These are phyloP conservation scores for Lactifluus piperatus DNA, from an alignment of 768 basidiomycete species.

Conservation along the genomic window DNA sequence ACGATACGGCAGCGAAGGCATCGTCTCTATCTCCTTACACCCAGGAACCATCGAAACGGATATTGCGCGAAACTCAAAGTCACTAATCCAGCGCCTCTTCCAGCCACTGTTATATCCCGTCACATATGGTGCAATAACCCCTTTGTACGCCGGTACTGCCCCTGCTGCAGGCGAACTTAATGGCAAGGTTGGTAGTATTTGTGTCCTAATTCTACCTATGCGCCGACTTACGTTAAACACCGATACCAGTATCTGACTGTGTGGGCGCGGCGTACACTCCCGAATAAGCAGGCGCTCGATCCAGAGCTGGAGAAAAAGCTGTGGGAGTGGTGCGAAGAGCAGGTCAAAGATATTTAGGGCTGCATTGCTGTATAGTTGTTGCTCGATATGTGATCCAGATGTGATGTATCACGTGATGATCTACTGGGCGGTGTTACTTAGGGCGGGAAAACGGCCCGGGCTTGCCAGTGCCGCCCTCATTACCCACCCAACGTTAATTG, in stretches of 20 bases:
- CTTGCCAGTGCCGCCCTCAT: too few species aligned
- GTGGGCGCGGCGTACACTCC: neutral
- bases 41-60: constrained; percentile 4
- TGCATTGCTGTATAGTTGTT: too few species aligned
- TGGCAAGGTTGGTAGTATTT: neutral
- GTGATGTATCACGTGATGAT: too few species aligned
- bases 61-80: neutral
- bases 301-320: neutral
- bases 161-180: neutral
- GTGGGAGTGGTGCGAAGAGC: neutral
- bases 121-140: neutral
- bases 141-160: neutral
- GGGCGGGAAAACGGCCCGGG: too few species aligned
- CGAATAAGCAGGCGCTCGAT: neutral
- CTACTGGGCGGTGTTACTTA: too few species aligned
- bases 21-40: constrained; percentile 20
- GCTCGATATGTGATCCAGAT: too few species aligned
- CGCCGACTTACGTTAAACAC: neutral
- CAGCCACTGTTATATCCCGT: neutral
- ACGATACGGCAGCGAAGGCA: constrained; percentile 20
- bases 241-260: neutral
- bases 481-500: too few species aligned
- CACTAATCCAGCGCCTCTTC: neutral
- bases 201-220: neutral
- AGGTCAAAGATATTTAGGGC: neutral